Evolutionary conservation across 2,329 filamentous ascomycete species (phyloP), one percentile per base, ranked within the genome.

Genomic region (Pseudofabraea citricarpa): DNA sequence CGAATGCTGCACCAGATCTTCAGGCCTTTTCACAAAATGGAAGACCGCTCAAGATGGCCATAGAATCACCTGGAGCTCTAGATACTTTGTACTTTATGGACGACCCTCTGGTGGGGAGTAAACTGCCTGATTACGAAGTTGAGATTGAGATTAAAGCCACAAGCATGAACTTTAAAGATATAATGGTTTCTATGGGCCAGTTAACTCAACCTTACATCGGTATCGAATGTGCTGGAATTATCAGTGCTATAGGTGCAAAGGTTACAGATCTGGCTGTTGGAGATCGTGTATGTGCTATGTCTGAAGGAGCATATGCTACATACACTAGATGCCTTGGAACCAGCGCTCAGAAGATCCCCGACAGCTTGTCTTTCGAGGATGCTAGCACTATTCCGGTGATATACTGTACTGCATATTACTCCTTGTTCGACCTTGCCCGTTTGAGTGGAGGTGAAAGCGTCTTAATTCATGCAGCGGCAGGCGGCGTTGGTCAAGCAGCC

Each of bases 1-100:
- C 63, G 1, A 60, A 59, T 7, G 54, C 60, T 4, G 55, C 57
- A 3, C 53, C 68, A 4, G 64, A 69, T 44, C 56, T 64, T 1
- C 62, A 64, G 5, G 57, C 63, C 2, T 77, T 76, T 48, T 58
- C 60, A 0, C 56, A 59, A 38, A 22, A 40, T 13, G 48, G 43
- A 5, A 38, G 56, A 15, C 50, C 53, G 8, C 36, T 60, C 16
- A 54, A 54, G 26, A 48, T 59, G 1, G 45, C 47, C 0, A 50
- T 60, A 8, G 48, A 47, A 32, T 56, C 50, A 3, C 50, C 54
- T 8, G 56, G 58, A 23, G 44, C 45, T 10, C 47, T 59, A 6
- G 56, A 60, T 18, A 54, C 56, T 3, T 41, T 59, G 1, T 47
- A 53, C 24, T 60, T 57, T 35, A 40, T 40, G 5, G 55, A 59